Evolutionary conservation across 2,329 filamentous ascomycete species (phyloP).

Genomic region (Fusarium duplospermum): DNA sequence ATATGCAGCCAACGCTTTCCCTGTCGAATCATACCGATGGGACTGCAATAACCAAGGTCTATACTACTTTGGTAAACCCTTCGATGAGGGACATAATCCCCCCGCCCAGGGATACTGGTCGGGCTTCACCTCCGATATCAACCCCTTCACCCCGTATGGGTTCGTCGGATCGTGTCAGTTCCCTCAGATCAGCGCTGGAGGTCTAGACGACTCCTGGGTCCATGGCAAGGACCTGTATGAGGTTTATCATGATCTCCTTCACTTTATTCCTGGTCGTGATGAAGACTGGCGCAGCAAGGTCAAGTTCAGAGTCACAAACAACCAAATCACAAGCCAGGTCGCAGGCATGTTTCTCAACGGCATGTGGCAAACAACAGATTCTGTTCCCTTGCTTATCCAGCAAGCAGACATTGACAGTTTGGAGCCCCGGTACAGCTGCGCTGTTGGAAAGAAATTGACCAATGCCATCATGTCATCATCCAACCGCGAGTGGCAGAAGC

Average conservation of each 20-base stretch:
- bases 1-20: slow-evolving; percentile 82
- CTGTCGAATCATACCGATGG: slow-evolving; percentile 78
- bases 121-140: slow-evolving; percentile 69
- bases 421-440: slow-evolving; percentile 78
- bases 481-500: slow-evolving; percentile 68
- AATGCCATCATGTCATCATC: slow-evolving; percentile 56
- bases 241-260: slow-evolving; percentile 78
- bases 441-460: slow-evolving; percentile 58
- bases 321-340: slow-evolving; percentile 85
- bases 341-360: slow-evolving; percentile 79
- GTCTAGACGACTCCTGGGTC: slow-evolving; percentile 78
- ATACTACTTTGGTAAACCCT: slow-evolving; percentile 74
- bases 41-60: slow-evolving; percentile 77
- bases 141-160: slow-evolving; percentile 74
- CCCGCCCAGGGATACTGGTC: slow-evolving; percentile 73
- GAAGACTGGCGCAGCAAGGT: slow-evolving; percentile 59
- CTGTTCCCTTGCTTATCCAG: slow-evolving; percentile 60
- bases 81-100: slow-evolving; percentile 55
- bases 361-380: slow-evolving; percentile 66
- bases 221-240: slow-evolving; percentile 81
- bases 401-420: slow-evolving; percentile 74
- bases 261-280: slow-evolving; percentile 70
- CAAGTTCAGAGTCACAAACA: slow-evolving; percentile 80
- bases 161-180: slow-evolving; percentile 83
- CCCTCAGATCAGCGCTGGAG: slow-evolving; percentile 79